Percentiles rank a stretch among this genome's conserved stretches.
Evolutionary conservation across 2,329 filamentous ascomycete genomes (phyloP).

Genomic region (Mollisiaceae sp.): DNA sequence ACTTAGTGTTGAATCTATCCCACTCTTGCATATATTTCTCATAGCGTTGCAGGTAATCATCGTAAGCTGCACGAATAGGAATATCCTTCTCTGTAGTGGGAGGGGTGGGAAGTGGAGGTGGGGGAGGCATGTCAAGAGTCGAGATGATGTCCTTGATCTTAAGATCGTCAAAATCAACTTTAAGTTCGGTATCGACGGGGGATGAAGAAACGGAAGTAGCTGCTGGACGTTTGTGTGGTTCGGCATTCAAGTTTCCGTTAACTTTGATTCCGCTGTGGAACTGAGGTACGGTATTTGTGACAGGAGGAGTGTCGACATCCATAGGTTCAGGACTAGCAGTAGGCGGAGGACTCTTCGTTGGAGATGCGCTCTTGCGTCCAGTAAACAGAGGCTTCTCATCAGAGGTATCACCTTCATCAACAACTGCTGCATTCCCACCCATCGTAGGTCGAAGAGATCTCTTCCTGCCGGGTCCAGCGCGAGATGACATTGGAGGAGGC

Average conservation of each 20-base stretch:
- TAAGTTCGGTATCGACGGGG: constrained; percentile 35
- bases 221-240: constrained; percentile 55
- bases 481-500: constrained; percentile 29
- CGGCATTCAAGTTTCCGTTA: constrained; percentile 57
- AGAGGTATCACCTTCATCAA: constrained; percentile 35
- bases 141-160: constrained; percentile 55
- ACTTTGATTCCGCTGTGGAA: constrained; percentile 54
- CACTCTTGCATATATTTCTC: constrained; percentile 58
- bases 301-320: constrained; percentile 64
- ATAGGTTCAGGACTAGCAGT: constrained; percentile 60
- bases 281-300: constrained; percentile 43
- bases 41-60: constrained; percentile 59
- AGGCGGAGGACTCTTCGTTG: constrained; percentile 6
- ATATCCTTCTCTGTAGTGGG: constrained; percentile 48
- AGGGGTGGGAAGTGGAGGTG: constrained; percentile 47
- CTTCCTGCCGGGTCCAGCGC: constrained; percentile 22
- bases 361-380: constrained; percentile 37
- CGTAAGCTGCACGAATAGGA: constrained; percentile 49
- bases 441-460: constrained; percentile 35
- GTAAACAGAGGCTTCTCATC: constrained; percentile 39
- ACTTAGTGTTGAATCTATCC: constrained; percentile 55
- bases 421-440: constrained; percentile 38
- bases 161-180: constrained; percentile 52
- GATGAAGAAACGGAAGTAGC: constrained; percentile 22
- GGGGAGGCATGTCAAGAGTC: constrained; percentile 54